Percentiles rank a stretch among this genome's conserved stretches.
These are phyloP conservation scores for Pseudozyma thailandica DNA, from an alignment of 1,284 basidiomycete species.

Conservation along the genomic window DNA sequence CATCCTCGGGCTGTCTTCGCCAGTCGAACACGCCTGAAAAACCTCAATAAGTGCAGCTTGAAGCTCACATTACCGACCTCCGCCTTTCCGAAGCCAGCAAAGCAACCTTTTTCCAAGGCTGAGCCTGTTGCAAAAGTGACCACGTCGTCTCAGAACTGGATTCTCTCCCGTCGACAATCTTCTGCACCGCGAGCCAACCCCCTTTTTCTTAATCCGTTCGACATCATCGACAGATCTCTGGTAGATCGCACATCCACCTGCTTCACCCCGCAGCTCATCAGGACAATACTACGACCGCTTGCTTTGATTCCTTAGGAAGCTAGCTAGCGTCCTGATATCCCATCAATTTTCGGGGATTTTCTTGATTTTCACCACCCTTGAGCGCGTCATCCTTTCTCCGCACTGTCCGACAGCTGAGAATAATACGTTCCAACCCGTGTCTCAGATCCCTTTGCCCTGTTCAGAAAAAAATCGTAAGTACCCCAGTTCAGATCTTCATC, in stretches of 20 bases:
- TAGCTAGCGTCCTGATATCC: too few species aligned
- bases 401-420: constrained; percentile 26
- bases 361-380: too few species aligned
- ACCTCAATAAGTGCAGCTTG: neutral
- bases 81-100: constrained; percentile 3
- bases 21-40: neutral
- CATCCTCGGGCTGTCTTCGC: neutral
- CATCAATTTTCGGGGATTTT: too few species aligned
- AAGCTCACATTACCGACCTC: neutral
- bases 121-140: too few species aligned
- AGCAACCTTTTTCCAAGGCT: neutral
- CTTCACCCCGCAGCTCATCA: too few species aligned
- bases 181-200: neutral
- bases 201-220: neutral
- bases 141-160: constrained; percentile 14
- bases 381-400: constrained; percentile 2
- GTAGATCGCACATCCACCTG: constrained; percentile 14
- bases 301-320: too few species aligned
- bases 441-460: constrained; percentile 8
- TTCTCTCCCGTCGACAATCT: constrained; percentile 4
- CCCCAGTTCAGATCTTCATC: neutral
- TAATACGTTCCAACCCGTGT: constrained; percentile 26
- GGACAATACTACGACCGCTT: too few species aligned
- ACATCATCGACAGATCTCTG: constrained; percentile 12
- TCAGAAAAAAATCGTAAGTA: constrained; percentile 23